Evolutionary conservation across 768 basidiomycete species (phyloP).

Genomic region (Pseudohyphozyma bogoriensis): DNA sequence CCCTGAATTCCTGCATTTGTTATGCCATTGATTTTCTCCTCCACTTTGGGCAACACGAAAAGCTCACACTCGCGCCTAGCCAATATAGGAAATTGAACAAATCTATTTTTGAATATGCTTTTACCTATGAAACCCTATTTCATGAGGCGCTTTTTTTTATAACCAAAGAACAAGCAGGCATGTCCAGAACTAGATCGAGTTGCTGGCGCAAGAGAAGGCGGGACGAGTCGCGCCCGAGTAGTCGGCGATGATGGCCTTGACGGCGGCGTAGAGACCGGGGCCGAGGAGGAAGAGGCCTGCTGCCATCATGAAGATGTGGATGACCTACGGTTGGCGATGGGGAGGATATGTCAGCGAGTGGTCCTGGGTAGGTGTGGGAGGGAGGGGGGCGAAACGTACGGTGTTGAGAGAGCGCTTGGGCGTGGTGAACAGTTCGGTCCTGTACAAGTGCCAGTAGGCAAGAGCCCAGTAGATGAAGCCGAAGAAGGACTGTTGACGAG

Average conservation of each 20-base stretch:
- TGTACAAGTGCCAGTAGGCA: slow-evolving; percentile 11
- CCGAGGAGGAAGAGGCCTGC: slow-evolving; percentile 8
- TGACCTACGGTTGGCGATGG: background rate
- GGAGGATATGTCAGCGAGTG: background rate
- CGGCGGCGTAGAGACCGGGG: slow-evolving; percentile 2
- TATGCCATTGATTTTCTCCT: too few species aligned
- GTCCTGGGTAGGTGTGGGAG: too few species aligned
- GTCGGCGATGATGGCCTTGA: slow-evolving; percentile 4
- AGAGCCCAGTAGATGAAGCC: slow-evolving; percentile 26
- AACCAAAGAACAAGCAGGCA: too few species aligned
- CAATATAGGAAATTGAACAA: too few species aligned
- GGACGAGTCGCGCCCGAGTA: background rate
- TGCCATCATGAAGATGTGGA: slow-evolving; percentile 4
- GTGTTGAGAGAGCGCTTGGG: background rate
- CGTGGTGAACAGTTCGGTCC: slow-evolving; percentile 1
- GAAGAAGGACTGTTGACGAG: slow-evolving; percentile 21
- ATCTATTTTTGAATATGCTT: too few species aligned
- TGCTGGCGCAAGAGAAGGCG: background rate
- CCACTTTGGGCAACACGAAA: too few species aligned
- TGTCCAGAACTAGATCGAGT: too few species aligned
- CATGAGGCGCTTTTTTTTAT: too few species aligned
- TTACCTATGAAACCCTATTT: too few species aligned
- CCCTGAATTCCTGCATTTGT: too few species aligned
- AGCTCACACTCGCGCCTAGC: too few species aligned
- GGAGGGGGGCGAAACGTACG: too few species aligned